Percentiles rank a stretch among this genome's conserved stretches.
phyloP scores from a whole-genome alignment of 371 early-diverging fungal species.

The Rhizopus sp. region DNA sequence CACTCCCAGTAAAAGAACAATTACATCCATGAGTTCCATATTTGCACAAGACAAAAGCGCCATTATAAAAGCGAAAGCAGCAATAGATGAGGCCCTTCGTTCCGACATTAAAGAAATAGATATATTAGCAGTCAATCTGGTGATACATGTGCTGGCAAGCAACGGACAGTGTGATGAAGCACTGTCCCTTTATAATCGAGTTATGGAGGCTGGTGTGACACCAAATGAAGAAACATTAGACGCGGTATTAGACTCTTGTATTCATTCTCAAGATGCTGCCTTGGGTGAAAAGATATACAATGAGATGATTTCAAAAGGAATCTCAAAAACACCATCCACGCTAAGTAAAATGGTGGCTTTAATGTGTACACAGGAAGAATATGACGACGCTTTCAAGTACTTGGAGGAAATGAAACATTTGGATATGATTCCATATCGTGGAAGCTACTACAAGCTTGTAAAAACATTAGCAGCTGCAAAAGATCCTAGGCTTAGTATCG shows the following conservation, averaged over 20 bases:
- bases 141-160: conserved; percentile 35
- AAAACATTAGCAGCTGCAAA: conserved; percentile 59
- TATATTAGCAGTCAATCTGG: conserved; percentile 44
- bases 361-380: conserved; percentile 58
- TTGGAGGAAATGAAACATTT: conserved; percentile 72
- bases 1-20: conserved; percentile 37
- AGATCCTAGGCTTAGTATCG: conserved; percentile 65
- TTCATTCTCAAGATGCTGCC: conserved; percentile 42
- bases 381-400: conserved; percentile 76
- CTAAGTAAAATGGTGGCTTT: conserved; percentile 64
- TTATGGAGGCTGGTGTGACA: conserved; percentile 32
- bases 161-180: conserved; percentile 53
- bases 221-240: conserved; percentile 62
- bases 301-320: conserved; percentile 32
- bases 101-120: conserved; percentile 35
- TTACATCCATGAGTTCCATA: conserved; percentile 24
- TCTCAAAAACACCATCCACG: conserved; percentile 47
- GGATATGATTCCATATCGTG: conserved; percentile 58
- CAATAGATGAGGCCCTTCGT: conserved; percentile 34
- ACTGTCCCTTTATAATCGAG: conserved; percentile 35
- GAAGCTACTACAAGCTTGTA: conserved; percentile 61
- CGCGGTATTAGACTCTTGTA: conserved; percentile 61
- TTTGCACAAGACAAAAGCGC: conserved; percentile 32
- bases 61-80: conserved; percentile 42
- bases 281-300: conserved; percentile 52